Percentiles rank a stretch among this genome's conserved stretches.
Conservation (phyloP, 768 basidiomycete genomes). For the Chalciporus sphaerocephalus region DNA sequence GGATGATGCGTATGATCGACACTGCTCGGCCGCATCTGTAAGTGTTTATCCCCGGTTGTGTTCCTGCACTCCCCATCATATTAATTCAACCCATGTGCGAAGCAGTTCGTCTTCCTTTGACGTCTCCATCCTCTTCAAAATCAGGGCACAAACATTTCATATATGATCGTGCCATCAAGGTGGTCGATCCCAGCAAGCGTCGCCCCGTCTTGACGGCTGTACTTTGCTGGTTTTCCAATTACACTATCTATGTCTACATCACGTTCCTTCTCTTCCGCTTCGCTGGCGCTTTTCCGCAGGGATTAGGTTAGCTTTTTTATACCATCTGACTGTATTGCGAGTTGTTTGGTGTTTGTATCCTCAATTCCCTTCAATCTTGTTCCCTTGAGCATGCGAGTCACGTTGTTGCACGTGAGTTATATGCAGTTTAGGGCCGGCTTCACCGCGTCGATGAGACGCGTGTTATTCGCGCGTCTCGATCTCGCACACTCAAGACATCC, state of each 20-base stretch:
- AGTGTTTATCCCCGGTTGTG: constrained; percentile 1
- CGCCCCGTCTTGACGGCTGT: background rate
- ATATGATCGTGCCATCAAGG: constrained; percentile 1
- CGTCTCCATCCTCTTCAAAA: constrained; percentile 7
- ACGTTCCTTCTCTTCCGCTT: constrained; percentile 5
- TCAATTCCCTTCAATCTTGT: background rate
- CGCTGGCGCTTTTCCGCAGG: constrained; percentile 1
- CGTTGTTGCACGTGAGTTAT: constrained; percentile 1
- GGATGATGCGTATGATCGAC: background rate
- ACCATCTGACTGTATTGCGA: constrained; percentile 9
- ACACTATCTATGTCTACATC: constrained; percentile 8
- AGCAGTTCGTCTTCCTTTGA: constrained; percentile 3
- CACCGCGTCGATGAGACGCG: constrained; percentile 21
- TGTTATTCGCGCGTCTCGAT: constrained; percentile 10
- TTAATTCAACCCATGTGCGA: constrained; percentile 7
- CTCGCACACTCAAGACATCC: constrained; percentile 2
- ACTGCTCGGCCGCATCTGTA: constrained; percentile 6
- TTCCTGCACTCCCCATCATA: background rate
- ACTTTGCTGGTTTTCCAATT: constrained; percentile 2
- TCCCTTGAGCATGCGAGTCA: no score
- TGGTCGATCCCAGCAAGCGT: constrained; percentile 3
- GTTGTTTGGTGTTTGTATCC: constrained; percentile 2
- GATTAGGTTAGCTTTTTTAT: constrained; percentile 3
- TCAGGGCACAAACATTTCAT: constrained; percentile 10
- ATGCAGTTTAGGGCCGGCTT: constrained; percentile 34